Conservation (phyloP, 2,329 filamentous ascomycete genomes). For the Cryphonectria nitschkei region DNA sequence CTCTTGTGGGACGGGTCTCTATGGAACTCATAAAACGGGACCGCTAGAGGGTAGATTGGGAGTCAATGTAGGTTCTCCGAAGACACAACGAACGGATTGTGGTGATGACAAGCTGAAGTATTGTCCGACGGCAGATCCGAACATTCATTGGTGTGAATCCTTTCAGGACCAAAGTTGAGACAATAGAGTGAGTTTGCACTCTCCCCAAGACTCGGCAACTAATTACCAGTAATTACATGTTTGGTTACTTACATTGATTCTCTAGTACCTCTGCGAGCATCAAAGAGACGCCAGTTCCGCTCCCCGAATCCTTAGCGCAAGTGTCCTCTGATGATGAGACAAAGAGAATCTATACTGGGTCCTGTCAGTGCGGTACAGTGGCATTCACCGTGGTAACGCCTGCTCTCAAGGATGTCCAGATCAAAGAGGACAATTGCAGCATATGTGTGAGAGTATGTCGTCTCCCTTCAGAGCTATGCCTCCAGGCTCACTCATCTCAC, state of each 20-base stretch:
- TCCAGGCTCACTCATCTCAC: background rate
- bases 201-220: fast-evolving
- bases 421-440: conserved; percentile 47
- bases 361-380: conserved; percentile 37
- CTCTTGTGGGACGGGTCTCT: conserved; percentile 36
- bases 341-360: conserved; percentile 30
- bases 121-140: conserved; percentile 15
- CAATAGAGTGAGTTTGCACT: conserved; percentile 19
- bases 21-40: conserved; percentile 35
- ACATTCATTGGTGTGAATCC: conserved; percentile 34
- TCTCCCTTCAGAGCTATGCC: background rate
- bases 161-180: conserved; percentile 31
- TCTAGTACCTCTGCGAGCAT: conserved; percentile 16
- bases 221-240: background rate
- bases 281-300: background rate
- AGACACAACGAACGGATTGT: background rate
- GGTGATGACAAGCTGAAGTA: background rate
- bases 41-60: conserved; percentile 30
- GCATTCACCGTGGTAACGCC: conserved; percentile 30
- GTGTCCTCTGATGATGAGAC: conserved; percentile 2
- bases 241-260: background rate
- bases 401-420: conserved; percentile 42
- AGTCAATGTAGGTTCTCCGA: conserved; percentile 33
- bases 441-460: conserved; percentile 35
- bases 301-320: background rate